phyloP scores from a whole-genome alignment of 2,329 filamentous ascomycete species.

The Epichloe baconii region DNA sequence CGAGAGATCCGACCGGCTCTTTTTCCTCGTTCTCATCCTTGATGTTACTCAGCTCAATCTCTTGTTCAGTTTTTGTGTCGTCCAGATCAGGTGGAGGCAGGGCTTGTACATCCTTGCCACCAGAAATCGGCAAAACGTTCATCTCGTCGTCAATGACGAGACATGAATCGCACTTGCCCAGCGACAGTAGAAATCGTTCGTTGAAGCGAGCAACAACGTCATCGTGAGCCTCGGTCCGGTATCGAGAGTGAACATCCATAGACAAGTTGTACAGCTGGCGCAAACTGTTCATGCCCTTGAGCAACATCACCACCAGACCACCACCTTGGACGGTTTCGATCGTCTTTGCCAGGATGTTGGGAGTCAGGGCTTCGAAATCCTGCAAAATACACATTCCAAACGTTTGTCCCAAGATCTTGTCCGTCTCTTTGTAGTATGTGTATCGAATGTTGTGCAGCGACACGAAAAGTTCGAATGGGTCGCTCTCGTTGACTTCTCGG shows the following conservation, averaged over 20 bases:
- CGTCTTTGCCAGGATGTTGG: constrained; percentile 87
- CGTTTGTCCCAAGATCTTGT: constrained; percentile 95
- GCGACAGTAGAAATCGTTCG: constrained; percentile 87
- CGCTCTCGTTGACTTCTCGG: constrained; percentile 80
- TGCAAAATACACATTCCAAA: constrained; percentile 98
- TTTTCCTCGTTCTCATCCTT: constrained; percentile 80
- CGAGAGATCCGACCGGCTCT: constrained; percentile 71
- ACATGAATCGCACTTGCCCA: constrained; percentile 90
- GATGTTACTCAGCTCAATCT: constrained; percentile 69
- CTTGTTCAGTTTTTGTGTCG: constrained; percentile 55
- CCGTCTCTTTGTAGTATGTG: constrained; percentile 98
- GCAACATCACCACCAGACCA: constrained; percentile 73
- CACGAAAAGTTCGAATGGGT: constrained; percentile 95
- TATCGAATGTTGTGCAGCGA: constrained; percentile 95
- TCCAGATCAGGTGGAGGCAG: constrained; percentile 66
- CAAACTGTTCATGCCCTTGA: constrained; percentile 94
- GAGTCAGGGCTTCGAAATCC: constrained; percentile 94
- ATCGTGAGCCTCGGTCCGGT: constrained; percentile 88
- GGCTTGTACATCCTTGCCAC: constrained; percentile 76
- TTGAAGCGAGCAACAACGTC: constrained; percentile 96
- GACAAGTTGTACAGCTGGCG: constrained; percentile 94
- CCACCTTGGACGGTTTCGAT: constrained; percentile 97
- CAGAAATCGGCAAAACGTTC: constrained; percentile 93
- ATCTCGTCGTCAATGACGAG: constrained; percentile 95
- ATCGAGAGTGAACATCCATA: constrained; percentile 96